These are phyloP conservation scores for Bruguiera sexangula DNA, from an alignment of 345 rosid genomes.

Conservation along the genomic window DNA sequence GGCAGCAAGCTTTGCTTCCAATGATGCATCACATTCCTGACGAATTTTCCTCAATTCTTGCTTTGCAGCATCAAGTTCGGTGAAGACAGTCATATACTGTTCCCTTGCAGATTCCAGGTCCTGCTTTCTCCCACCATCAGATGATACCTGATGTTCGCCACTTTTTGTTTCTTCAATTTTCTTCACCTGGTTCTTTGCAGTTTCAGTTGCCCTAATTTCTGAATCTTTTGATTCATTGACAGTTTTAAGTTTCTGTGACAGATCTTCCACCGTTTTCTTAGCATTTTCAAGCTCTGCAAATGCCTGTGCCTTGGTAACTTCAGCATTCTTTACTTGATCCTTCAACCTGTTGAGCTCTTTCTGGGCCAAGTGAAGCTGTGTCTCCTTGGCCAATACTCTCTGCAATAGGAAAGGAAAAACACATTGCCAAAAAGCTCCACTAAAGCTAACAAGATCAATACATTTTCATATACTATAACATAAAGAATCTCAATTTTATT, in stretches of 20 bases:
- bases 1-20: constrained; percentile 58
- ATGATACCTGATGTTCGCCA: constrained; percentile 28
- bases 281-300: constrained; percentile 71
- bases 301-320: constrained; percentile 66
- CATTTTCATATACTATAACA: not conserved
- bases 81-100: constrained; percentile 46
- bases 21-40: constrained; percentile 55
- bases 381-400: constrained; percentile 79
- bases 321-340: constrained; percentile 75
- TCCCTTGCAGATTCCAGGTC: constrained; percentile 58
- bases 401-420: constrained; percentile 22
- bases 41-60: constrained; percentile 69
- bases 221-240: constrained; percentile 59
- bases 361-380: constrained; percentile 78
- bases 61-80: constrained; percentile 72
- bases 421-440: not conserved
- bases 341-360: constrained; percentile 71
- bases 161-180: constrained; percentile 51
- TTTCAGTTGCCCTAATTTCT: constrained; percentile 59
- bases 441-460: constrained; percentile 2
- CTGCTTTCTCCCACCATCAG: constrained; percentile 42
- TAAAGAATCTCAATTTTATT: not conserved
- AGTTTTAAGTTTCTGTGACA: constrained; percentile 50
- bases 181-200: constrained; percentile 53
- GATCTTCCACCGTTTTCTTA: constrained; percentile 63